Evolutionary conservation across 805 yeast species (phyloP).

Genomic region (Metschnikowia picachoensis): DNA sequence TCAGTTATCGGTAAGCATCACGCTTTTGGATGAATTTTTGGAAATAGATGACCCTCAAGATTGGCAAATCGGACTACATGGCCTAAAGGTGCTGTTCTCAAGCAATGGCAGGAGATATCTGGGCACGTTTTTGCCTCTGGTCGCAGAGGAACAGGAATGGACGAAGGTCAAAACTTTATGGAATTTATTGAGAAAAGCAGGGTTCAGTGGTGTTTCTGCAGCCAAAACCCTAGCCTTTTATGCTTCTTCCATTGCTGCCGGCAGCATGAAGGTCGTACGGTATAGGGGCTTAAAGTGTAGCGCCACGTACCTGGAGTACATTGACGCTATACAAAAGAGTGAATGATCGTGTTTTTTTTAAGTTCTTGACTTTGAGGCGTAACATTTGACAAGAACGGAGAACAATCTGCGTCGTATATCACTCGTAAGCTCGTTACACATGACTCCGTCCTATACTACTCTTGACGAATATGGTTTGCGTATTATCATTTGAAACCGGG

Average conservation of each 20-base stretch:
- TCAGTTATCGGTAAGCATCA: slow-evolving; percentile 54
- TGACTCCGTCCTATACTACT: too few relatives aligned
- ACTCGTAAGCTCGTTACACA: too few relatives aligned
- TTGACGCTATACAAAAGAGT: background rate
- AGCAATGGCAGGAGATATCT: slow-evolving; percentile 40
- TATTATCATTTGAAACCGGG: too few relatives aligned
- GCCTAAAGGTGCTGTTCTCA: slow-evolving; percentile 59
- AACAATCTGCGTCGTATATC: too few relatives aligned
- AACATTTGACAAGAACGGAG: too few relatives aligned
- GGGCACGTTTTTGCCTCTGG: slow-evolving; percentile 89
- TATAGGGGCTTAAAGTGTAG: slow-evolving; percentile 35
- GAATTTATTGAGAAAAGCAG: slow-evolving; percentile 73
- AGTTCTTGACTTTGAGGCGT: too few relatives aligned
- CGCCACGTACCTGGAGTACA: slow-evolving; percentile 25
- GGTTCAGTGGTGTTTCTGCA: slow-evolving; percentile 22
- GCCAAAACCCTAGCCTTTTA: slow-evolving; percentile 24
- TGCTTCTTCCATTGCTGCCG: slow-evolving; percentile 26
- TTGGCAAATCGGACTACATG: slow-evolving; percentile 84
- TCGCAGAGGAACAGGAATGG: slow-evolving; percentile 87
- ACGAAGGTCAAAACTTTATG: slow-evolving; percentile 63
- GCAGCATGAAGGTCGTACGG: slow-evolving; percentile 31
- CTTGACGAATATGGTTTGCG: too few relatives aligned
- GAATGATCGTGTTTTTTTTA: too few relatives aligned
- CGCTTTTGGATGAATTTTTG: slow-evolving; percentile 59
- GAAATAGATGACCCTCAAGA: slow-evolving; percentile 49